A percentile compares a stretch with the other conserved stretches of the same genome.
phyloP scores from a whole-genome alignment of 208 protist genomes.

The Histomonas meleagridis region DNA sequence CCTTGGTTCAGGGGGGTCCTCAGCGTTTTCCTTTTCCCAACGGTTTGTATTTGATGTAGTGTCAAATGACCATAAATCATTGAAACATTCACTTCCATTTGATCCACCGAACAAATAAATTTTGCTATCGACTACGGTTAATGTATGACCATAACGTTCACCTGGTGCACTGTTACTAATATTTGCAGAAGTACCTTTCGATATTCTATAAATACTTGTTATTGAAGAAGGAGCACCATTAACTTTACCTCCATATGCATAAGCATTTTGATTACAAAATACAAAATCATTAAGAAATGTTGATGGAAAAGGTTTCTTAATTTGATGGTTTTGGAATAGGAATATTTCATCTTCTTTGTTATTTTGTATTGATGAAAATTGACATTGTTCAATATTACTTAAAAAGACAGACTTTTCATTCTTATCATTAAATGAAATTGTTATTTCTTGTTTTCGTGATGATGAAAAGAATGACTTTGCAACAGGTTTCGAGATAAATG shows the following conservation, averaged over 20 bases:
- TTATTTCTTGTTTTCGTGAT: no score
- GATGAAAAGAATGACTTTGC: no score
- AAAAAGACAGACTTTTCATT: no score
- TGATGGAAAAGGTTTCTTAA: no score
- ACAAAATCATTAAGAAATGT: background rate
- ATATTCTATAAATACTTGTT: background rate
- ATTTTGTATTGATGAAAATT: no score
- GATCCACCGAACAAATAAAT: background rate
- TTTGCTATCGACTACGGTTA: background rate
- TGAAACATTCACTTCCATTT: background rate
- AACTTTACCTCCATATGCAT: background rate
- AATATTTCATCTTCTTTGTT: no score
- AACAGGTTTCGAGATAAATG: no score
- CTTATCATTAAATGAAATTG: no score
- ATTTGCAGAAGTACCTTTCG: background rate
- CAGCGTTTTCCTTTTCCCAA: background rate
- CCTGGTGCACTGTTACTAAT: no score
- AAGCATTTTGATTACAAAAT: background rate
- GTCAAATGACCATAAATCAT: background rate
- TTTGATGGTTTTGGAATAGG: no score
- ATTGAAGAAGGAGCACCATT: background rate
- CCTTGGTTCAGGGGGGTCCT: background rate
- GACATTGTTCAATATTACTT: no score
- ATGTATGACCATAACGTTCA: background rate
- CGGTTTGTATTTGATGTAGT: background rate